Conservation (phyloP, 108 stramenopile species). For the Skeletonema potamos region DNA sequence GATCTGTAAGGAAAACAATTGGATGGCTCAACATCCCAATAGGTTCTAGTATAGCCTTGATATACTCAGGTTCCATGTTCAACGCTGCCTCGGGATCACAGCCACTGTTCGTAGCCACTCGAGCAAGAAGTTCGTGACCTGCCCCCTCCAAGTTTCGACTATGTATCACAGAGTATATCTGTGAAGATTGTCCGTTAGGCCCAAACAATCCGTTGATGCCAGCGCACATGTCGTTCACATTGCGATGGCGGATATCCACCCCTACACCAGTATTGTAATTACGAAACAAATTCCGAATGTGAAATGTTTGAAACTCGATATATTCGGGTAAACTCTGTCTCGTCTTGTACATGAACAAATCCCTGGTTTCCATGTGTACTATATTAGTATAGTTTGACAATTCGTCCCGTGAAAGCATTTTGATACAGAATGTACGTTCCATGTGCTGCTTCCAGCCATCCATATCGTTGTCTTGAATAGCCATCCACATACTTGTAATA, state of each 20-base stretch:
- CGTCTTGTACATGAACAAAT: constrained; percentile 25
- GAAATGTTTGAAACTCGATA: constrained; percentile 25
- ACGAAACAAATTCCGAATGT: constrained; percentile 30
- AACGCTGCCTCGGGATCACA: constrained; percentile 43
- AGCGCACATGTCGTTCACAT: constrained; percentile 16
- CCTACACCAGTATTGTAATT: constrained; percentile 35
- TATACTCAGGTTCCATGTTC: constrained; percentile 42
- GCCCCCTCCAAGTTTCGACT: constrained; percentile 12
- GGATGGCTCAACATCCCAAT: constrained; percentile 35
- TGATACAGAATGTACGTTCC: constrained; percentile 36
- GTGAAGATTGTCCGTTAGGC: not conserved
- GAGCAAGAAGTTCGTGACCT: not conserved
- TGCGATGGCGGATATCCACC: not conserved
- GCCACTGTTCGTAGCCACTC: constrained; percentile 1
- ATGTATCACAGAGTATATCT: constrained; percentile 20
- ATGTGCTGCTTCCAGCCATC: constrained; percentile 16
- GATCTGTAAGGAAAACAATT: constrained; percentile 36
- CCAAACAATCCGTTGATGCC: constrained; percentile 15
- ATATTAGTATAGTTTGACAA: constrained; percentile 7
- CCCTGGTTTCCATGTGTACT: constrained; percentile 12
- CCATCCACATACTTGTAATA: constrained; percentile 40
- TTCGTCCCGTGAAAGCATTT: constrained; percentile 8
- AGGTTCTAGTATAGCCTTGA: constrained; percentile 37
- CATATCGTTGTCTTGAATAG: constrained; percentile 14
- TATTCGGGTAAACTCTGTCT: constrained; percentile 11